Evolutionary conservation across 371 early-diverging fungal species (phyloP).

Genomic region (Antonospora locustae): DNA sequence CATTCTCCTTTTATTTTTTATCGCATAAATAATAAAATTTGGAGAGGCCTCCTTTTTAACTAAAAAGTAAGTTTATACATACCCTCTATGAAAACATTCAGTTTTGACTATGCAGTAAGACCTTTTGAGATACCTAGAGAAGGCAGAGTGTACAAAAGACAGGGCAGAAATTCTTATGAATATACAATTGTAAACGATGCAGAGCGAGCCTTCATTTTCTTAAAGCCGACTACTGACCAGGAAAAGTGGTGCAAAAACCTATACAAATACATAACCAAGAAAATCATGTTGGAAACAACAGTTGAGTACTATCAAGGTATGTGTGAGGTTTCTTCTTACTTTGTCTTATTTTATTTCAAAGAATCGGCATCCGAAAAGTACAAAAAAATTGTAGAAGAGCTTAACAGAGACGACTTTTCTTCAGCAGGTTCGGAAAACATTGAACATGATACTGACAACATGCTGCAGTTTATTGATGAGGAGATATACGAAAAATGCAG

Average conservation of each 20-base stretch:
- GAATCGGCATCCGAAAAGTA: slow-evolving; percentile 3
- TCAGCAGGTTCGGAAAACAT: neutral
- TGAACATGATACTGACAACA: neutral
- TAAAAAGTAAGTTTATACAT: no score
- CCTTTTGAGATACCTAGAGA: neutral
- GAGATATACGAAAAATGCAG: slow-evolving; percentile 1
- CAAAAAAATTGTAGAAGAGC: neutral
- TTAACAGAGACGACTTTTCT: slow-evolving; percentile 3
- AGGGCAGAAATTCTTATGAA: neutral
- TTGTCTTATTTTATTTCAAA: slow-evolving; percentile 34
- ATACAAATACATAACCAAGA: slow-evolving; percentile 22
- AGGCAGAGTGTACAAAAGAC: neutral
- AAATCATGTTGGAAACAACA: slow-evolving; percentile 23
- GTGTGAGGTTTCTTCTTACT: slow-evolving; percentile 41
- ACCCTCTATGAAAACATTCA: neutral
- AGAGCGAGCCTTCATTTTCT: slow-evolving; percentile 3
- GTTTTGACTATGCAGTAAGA: neutral
- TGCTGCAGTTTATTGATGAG: neutral
- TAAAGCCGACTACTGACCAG: neutral
- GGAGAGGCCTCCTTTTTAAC: no score
- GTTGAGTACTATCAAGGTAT: slow-evolving; percentile 46
- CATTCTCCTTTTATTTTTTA: no score
- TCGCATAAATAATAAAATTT: no score
- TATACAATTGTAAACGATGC: slow-evolving; percentile 3
- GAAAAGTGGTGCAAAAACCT: slow-evolving; percentile 3